These are phyloP conservation scores for Triticum urartu DNA, from an alignment of 176 grass and related monocot genomes.

Conservation along the genomic window DNA sequence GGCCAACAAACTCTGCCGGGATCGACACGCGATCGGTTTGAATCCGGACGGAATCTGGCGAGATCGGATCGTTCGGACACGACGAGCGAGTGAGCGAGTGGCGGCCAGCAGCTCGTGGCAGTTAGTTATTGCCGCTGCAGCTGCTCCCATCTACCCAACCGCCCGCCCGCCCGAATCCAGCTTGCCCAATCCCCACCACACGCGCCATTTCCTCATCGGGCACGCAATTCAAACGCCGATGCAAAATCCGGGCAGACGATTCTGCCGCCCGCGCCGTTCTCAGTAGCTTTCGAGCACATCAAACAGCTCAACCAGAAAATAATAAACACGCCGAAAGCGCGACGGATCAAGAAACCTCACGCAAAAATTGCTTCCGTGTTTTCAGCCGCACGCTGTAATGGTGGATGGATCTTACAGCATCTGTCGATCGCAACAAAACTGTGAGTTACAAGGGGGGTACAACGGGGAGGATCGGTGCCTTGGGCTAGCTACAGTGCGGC, in stretches of 20 bases:
- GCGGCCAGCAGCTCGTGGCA: background rate
- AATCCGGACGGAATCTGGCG: background rate
- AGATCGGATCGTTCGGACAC: background rate
- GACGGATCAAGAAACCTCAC: background rate
- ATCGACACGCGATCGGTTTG: background rate
- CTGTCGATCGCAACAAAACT: background rate
- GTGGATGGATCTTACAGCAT: background rate
- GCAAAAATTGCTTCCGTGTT: background rate
- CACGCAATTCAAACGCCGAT: too few relatives aligned
- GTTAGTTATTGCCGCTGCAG: constrained; percentile 36
- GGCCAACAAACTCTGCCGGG: constrained; percentile 15
- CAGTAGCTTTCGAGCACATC: constrained; percentile 2
- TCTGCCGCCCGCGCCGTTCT: background rate
- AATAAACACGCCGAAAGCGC: background rate
- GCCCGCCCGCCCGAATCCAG: too few relatives aligned
- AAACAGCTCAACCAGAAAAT: constrained; percentile 4
- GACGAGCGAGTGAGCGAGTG: background rate
- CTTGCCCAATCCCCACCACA: too few relatives aligned
- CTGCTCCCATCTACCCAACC: too few relatives aligned
- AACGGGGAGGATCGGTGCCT: background rate
- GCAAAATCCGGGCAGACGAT: too few relatives aligned
- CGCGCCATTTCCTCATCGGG: too few relatives aligned
- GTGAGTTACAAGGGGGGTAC: background rate
- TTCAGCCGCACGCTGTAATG: background rate
- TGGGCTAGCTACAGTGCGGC: constrained; percentile 27